phyloP scores from a whole-genome alignment of 2,329 filamentous ascomycete genomes.

The Lanzia echinophila region DNA sequence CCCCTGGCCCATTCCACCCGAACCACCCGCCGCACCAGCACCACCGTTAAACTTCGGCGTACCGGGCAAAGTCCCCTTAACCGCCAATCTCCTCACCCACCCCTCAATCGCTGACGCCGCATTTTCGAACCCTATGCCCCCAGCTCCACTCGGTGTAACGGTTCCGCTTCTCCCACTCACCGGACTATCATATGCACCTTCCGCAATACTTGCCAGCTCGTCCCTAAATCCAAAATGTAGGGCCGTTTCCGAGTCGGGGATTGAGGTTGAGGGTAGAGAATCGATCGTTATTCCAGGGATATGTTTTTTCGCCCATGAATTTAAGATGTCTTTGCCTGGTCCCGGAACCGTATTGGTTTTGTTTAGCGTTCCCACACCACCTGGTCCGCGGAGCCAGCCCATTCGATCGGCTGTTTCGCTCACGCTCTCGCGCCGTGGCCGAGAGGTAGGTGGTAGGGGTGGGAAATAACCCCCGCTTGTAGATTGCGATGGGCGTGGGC shows the following conservation, averaged over 20 bases:
- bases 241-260: constrained; percentile 55
- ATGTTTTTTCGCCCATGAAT: constrained; percentile 76
- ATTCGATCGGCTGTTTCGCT: constrained; percentile 37
- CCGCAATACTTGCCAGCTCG: constrained; percentile 38
- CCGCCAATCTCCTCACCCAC: constrained; percentile 80
- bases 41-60: constrained; percentile 35
- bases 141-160: constrained; percentile 40
- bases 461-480: constrained; percentile 26
- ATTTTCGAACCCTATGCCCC: constrained; percentile 60
- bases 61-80: constrained; percentile 47
- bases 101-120: constrained; percentile 82
- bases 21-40: constrained; percentile 31
- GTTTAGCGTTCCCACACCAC: constrained; percentile 78
- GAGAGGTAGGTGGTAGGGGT: constrained; percentile 20
- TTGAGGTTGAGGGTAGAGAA: constrained; percentile 56
- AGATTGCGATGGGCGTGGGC: constrained; percentile 17
- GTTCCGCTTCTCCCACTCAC: constrained; percentile 21
- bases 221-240: constrained; percentile 46
- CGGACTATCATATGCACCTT: constrained; percentile 24
- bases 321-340: constrained; percentile 77
- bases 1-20: too few species aligned
- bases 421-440: constrained; percentile 28
- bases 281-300: constrained; percentile 72
- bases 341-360: constrained; percentile 67
- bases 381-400: constrained; percentile 71